A percentile compares a stretch with the other conserved stretches of the same genome.
Evolutionary conservation across 345 rosid genomes (phyloP).

Genomic region (Aquilaria malaccensis): DNA sequence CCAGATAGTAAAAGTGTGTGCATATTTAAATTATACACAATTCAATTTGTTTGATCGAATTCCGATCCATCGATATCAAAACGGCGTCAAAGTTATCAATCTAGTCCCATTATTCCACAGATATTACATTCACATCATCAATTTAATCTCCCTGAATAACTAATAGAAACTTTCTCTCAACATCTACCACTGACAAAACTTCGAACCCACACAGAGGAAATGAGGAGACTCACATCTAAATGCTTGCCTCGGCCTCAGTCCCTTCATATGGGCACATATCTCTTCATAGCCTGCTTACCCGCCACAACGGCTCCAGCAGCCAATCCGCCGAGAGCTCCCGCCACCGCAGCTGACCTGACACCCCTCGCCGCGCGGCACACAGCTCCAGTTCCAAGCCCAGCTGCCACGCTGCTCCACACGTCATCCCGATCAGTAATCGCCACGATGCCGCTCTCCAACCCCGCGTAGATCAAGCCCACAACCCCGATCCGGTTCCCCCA

Average conservation of each 20-base stretch:
- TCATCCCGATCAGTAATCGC: slow-evolving; percentile 64
- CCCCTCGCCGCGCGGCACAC: slow-evolving; percentile 88
- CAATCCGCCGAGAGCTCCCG: slow-evolving; percentile 85
- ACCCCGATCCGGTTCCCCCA: slow-evolving; percentile 87
- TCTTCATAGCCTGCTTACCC: slow-evolving; percentile 69
- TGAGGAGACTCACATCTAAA: slow-evolving; percentile 15
- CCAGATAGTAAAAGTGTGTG: no score
- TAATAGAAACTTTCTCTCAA: neutral
- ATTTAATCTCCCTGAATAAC: neutral
- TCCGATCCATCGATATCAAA: slow-evolving; percentile 12
- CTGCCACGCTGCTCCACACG: slow-evolving; percentile 84
- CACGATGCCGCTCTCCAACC: slow-evolving; percentile 70
- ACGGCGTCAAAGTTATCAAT: neutral
- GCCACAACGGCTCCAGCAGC: slow-evolving; percentile 79
- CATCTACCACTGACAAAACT: slow-evolving; percentile 20
- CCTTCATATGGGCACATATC: slow-evolving; percentile 67
- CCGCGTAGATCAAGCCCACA: slow-evolving; percentile 72
- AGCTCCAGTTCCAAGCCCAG: slow-evolving; percentile 90
- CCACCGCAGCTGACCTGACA: slow-evolving; percentile 89
- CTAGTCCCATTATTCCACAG: slow-evolving; percentile 12
- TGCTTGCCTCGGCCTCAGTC: neutral
- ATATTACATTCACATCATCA: neutral
- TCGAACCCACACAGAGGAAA: neutral
- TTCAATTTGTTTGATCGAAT: slow-evolving; percentile 11
- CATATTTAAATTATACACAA: no score